Conservation (phyloP, 2,329 filamentous ascomycete species). For the Aotearoamyces nothofagi region DNA sequence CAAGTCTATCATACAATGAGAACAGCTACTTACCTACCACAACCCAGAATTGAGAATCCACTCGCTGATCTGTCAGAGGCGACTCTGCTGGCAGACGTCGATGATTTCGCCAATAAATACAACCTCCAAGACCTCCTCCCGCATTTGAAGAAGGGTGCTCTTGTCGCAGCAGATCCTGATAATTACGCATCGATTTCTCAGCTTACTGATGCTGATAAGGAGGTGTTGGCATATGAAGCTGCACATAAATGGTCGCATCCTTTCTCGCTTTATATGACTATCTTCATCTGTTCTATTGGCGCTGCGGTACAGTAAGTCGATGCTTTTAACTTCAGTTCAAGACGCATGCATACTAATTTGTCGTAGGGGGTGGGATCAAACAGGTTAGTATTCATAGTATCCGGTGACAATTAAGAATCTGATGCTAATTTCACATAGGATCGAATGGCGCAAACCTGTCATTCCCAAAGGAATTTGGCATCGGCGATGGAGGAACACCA, state of each 20-base stretch:
- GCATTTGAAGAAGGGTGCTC: conserved; percentile 15
- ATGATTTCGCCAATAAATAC: conserved; percentile 42
- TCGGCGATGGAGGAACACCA: conserved; percentile 8
- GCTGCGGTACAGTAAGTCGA: conserved; percentile 40
- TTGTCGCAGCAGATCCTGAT: conserved; percentile 23
- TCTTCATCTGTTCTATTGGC: conserved; percentile 50
- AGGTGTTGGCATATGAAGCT: conserved; percentile 32
- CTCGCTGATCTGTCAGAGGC: conserved; percentile 35
- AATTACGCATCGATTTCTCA: conserved; percentile 9
- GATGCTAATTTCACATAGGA: no score
- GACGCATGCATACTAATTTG: conserved; percentile 30
- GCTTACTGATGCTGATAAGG: conserved; percentile 18
- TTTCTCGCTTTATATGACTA: conserved; percentile 46
- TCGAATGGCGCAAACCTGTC: conserved; percentile 28
- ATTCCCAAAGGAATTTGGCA: conserved; percentile 22
- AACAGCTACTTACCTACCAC: no score
- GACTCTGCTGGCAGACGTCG: conserved; percentile 35
- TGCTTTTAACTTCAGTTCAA: no score
- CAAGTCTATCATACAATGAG: no score
- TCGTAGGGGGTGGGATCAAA: conserved; percentile 28
- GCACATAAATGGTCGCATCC: conserved; percentile 54
- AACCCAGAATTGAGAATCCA: conserved; percentile 34
- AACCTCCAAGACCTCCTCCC: conserved; percentile 27
- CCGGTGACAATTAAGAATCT: no score
- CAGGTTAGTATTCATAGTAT: no score